These are phyloP conservation scores for Chaetomium cochliodes DNA, from an alignment of 495 filamentous ascomycete genomes.

Conservation along the genomic window DNA sequence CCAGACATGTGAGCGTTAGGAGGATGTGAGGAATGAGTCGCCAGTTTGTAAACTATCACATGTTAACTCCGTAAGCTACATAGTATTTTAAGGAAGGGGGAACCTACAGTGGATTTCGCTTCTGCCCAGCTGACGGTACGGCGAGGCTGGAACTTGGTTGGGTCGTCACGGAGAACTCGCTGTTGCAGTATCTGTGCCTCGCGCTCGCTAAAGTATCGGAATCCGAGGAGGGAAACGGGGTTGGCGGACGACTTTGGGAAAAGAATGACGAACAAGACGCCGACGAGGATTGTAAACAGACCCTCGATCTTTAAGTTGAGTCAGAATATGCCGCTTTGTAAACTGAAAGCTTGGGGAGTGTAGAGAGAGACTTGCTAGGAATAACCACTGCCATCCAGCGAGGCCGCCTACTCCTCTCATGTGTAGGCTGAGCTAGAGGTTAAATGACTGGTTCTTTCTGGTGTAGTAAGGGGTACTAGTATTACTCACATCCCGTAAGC, in stretches of 20 bases:
- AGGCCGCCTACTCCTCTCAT: conserved; percentile 51
- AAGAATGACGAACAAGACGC: conserved; percentile 49
- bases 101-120: conserved; percentile 27
- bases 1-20: conserved; percentile 39
- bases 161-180: conserved; percentile 42
- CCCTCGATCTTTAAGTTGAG: conserved; percentile 41
- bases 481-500: conserved; percentile 36
- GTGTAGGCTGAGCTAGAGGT: conserved; percentile 22
- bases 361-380: conserved; percentile 32
- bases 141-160: conserved; percentile 29
- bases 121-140: conserved; percentile 25
- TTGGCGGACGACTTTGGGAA: conserved; percentile 47
- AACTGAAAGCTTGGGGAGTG: no score
- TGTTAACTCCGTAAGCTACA: background rate
- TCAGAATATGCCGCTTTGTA: background rate
- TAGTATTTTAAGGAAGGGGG: background rate
- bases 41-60: conserved; percentile 34
- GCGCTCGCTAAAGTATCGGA: conserved; percentile 40
- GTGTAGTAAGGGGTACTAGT: no score
- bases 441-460: background rate
- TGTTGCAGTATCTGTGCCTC: conserved; percentile 40
- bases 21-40: conserved; percentile 46
- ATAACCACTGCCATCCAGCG: conserved; percentile 64
- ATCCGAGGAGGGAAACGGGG: conserved; percentile 45
- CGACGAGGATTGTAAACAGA: conserved; percentile 53